Conservation (phyloP, 352 stramenopile species). For the Aphanomyces cochlioides region DNA sequence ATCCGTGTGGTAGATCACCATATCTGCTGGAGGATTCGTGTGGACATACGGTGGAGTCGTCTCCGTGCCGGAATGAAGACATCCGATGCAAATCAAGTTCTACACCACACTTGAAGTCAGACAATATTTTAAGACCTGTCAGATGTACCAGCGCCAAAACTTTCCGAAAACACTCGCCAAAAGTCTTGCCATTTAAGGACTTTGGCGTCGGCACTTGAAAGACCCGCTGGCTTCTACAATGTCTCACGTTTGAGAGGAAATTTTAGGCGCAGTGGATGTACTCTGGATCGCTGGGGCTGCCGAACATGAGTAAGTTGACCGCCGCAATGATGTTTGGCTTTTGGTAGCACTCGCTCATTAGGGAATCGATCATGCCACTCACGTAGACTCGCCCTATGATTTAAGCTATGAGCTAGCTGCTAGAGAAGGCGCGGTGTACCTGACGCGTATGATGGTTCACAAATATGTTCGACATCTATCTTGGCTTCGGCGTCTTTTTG, state of each 20-base stretch:
- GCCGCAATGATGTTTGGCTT: constrained; percentile 77
- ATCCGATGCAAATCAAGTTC: constrained; percentile 31
- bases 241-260: too few relatives aligned
- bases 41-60: constrained; percentile 51
- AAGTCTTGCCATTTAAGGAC: constrained; percentile 49
- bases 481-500: constrained; percentile 27
- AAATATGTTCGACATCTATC: constrained; percentile 31
- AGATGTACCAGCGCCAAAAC: constrained; percentile 58
- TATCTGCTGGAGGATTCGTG: constrained; percentile 49
- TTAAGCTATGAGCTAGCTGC: not conserved
- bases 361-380: constrained; percentile 66
- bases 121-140: not conserved
- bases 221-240: constrained; percentile 48
- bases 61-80: constrained; percentile 34
- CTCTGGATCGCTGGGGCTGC: constrained; percentile 53
- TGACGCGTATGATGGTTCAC: constrained; percentile 30
- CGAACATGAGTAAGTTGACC: constrained; percentile 62
- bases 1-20: constrained; percentile 56
- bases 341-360: constrained; percentile 77
- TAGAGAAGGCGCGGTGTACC: constrained; percentile 60
- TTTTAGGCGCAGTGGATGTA: not conserved
- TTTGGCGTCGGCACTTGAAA: constrained; percentile 64
- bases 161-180: constrained; percentile 63
- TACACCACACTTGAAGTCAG: not conserved
- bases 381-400: constrained; percentile 60